Evolutionary conservation across 106 monocot species (phyloP).

Genomic region (Hemerocallis citrina): DNA sequence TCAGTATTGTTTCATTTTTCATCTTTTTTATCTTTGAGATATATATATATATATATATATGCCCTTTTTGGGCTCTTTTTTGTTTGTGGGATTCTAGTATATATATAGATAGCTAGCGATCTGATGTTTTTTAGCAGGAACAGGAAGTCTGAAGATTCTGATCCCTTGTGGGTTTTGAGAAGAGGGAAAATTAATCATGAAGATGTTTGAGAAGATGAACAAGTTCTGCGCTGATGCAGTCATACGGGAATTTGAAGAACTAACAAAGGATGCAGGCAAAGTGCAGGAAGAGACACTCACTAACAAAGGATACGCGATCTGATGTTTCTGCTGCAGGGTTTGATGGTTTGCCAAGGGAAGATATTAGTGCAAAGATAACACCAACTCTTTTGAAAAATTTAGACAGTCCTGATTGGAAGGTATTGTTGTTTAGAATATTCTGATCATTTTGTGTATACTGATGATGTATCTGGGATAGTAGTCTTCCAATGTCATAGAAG

Average conservation of each 20-base stretch:
- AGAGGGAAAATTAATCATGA: too few relatives aligned
- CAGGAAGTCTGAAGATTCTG: too few relatives aligned
- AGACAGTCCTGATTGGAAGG: constrained; percentile 95
- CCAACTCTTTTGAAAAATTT: constrained; percentile 79
- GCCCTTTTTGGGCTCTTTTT: too few relatives aligned
- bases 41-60: too few relatives aligned
- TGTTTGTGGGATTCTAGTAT: too few relatives aligned
- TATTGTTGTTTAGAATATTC: constrained; percentile 10
- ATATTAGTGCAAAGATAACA: constrained; percentile 87
- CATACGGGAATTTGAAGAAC: not conserved
- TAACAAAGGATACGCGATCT: too few relatives aligned
- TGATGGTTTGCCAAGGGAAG: constrained; percentile 96
- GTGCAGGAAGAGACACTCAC: not conserved
- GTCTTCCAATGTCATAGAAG: not conserved
- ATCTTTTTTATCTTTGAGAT: too few relatives aligned
- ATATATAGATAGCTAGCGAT: too few relatives aligned
- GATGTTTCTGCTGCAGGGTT: constrained; percentile 28
- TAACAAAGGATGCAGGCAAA: not conserved
- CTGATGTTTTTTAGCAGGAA: too few relatives aligned
- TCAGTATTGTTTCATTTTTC: too few relatives aligned
- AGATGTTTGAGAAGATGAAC: not conserved
- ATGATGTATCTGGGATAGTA: not conserved
- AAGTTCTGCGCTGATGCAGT: not conserved
- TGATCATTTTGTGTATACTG: not conserved
- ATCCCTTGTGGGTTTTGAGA: too few relatives aligned